Evolutionary conservation across 148 eudicot genomes (phyloP).

Genomic region (Heliosperma pusillum): DNA sequence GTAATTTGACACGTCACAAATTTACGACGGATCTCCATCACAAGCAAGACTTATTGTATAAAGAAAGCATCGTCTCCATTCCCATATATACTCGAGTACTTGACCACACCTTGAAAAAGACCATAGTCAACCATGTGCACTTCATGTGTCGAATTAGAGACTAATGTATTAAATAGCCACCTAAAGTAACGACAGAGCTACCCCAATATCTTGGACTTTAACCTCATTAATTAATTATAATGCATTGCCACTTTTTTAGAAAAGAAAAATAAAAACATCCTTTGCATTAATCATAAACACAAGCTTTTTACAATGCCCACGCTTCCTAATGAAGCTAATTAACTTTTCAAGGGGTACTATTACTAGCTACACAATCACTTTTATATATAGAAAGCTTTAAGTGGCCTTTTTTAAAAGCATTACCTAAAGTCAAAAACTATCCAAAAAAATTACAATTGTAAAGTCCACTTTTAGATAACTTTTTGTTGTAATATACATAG

Average conservation of each 20-base stretch:
- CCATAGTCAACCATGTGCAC: conserved; percentile 33
- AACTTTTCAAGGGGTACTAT: not conserved
- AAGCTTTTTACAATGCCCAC: conserved; percentile 19
- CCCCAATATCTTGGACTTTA: conserved; percentile 21
- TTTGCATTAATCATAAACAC: not conserved
- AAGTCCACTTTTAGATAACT: too few species aligned
- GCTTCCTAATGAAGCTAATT: not conserved
- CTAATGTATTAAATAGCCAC: conserved; percentile 19
- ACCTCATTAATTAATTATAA: not conserved
- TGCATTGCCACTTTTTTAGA: not conserved
- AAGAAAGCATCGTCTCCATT: conserved; percentile 7
- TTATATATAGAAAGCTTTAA: not conserved
- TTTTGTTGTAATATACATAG: too few species aligned
- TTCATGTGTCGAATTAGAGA: conserved; percentile 22
- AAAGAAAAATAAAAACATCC: conserved; percentile 5
- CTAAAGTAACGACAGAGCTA: conserved; percentile 25
- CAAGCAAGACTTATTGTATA: too few species aligned
- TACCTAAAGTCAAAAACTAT: not conserved
- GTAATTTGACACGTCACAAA: too few species aligned
- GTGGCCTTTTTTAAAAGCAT: not conserved
- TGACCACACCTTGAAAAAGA: conserved; percentile 24
- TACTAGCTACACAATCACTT: not conserved
- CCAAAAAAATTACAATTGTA: too few species aligned
- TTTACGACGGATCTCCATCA: too few species aligned
- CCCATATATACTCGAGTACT: not conserved